A percentile compares a stretch with the other conserved stretches of the same genome.
These are phyloP conservation scores for Fusarium coicis DNA, from an alignment of 2,329 filamentous ascomycete species.

Conservation along the genomic window DNA sequence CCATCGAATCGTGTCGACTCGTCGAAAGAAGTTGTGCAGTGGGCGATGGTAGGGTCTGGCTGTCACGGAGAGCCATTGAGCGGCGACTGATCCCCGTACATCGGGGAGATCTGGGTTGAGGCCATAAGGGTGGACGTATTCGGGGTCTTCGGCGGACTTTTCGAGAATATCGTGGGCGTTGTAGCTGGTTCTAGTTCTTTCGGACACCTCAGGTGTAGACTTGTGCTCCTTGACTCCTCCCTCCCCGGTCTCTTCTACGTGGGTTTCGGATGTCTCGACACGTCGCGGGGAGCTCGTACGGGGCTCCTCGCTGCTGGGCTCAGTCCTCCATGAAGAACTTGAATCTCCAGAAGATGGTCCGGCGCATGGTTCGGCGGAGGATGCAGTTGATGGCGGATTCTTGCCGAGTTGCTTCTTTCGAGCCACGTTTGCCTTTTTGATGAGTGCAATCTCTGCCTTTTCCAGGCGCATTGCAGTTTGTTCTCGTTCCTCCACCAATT, in stretches of 20 bases:
- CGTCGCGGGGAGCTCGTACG: not conserved
- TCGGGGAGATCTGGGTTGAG: constrained; percentile 51
- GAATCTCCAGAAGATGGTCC: constrained; percentile 23
- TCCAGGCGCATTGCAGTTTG: constrained; percentile 85
- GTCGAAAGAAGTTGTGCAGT: constrained; percentile 79
- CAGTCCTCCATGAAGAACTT: constrained; percentile 20
- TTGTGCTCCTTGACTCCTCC: constrained; percentile 10
- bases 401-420: constrained; percentile 64
- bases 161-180: constrained; percentile 25
- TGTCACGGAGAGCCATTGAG: constrained; percentile 78
- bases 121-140: constrained; percentile 53
- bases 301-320: constrained; percentile 17
- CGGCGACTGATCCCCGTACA: constrained; percentile 66
- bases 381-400: not conserved
- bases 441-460: constrained; percentile 85
- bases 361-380: constrained; percentile 21
- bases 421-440: constrained; percentile 79
- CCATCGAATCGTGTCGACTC: constrained; percentile 96
- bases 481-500: constrained; percentile 84
- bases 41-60: constrained; percentile 79
- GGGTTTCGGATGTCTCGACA: constrained; percentile 13
- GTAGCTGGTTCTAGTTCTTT: not conserved
- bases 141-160: constrained; percentile 44
- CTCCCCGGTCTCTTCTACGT: not conserved
- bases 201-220: constrained; percentile 26